A percentile compares a stretch with the other conserved stretches of the same genome.
Conservation (phyloP, 345 rosid species). For the Excoecaria cochinchinensis region DNA sequence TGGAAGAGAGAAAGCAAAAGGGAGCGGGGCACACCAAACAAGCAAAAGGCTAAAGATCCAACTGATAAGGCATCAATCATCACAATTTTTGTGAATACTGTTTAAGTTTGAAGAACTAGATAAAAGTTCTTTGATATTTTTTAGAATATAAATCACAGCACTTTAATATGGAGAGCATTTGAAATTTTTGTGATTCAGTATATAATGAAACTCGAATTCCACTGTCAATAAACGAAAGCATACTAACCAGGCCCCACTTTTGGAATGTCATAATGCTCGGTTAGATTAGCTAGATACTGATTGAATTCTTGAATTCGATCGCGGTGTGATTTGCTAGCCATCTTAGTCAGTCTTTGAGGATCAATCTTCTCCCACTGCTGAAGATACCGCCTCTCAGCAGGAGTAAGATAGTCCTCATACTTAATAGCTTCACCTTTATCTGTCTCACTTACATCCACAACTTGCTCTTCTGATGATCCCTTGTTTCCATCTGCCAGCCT, state of each 20-base stretch:
- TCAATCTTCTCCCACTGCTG: slow-evolving; percentile 62
- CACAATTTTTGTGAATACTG: too few relatives aligned
- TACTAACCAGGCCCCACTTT: slow-evolving; percentile 75
- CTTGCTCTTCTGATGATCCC: slow-evolving; percentile 16
- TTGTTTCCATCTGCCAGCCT: slow-evolving; percentile 37
- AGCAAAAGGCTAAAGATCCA: too few relatives aligned
- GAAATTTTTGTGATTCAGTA: too few relatives aligned
- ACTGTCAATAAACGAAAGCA: too few relatives aligned
- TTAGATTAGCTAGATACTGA: slow-evolving; percentile 77
- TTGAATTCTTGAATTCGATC: slow-evolving; percentile 82
- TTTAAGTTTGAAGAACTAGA: too few relatives aligned
- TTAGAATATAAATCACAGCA: too few relatives aligned
- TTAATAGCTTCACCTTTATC: slow-evolving; percentile 37
- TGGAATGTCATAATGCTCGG: slow-evolving; percentile 84
- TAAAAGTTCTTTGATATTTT: too few relatives aligned
- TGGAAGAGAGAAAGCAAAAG: too few relatives aligned
- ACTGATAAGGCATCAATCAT: too few relatives aligned
- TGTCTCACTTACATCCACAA: slow-evolving; percentile 33
- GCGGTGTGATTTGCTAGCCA: slow-evolving; percentile 70
- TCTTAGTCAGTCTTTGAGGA: slow-evolving; percentile 55
- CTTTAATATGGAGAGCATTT: too few relatives aligned
- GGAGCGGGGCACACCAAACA: too few relatives aligned
- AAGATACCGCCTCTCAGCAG: slow-evolving; percentile 60
- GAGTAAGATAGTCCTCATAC: slow-evolving; percentile 49
- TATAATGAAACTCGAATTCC: too few relatives aligned